phyloP scores from a whole-genome alignment of 2,329 filamentous ascomycete species.

The Trichoderma lentiforme region DNA sequence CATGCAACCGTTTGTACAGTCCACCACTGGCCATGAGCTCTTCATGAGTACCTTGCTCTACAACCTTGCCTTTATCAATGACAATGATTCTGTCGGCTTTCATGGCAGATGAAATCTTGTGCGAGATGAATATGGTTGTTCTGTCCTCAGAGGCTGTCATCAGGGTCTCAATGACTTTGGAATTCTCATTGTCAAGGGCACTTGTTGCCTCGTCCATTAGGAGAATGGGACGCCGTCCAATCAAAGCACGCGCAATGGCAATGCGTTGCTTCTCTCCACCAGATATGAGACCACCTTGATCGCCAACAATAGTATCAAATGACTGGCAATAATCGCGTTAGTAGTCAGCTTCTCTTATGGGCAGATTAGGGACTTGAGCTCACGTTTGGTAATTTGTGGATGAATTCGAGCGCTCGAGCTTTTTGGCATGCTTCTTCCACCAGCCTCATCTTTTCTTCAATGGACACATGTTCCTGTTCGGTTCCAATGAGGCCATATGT shows the following conservation, averaged over 20 bases:
- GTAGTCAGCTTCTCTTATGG: background rate
- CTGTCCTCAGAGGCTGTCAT: background rate
- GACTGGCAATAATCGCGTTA: constrained; percentile 31
- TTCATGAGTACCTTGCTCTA: background rate
- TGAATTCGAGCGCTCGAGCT: constrained; percentile 53
- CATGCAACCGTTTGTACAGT: background rate
- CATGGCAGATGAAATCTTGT: background rate
- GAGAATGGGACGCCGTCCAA: background rate
- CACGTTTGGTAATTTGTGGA: constrained; percentile 43
- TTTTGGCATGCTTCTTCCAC: constrained; percentile 48
- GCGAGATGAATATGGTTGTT: background rate
- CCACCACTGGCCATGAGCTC: background rate
- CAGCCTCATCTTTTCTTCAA: constrained; percentile 42
- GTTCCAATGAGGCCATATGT: constrained; percentile 43
- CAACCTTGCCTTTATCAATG: background rate
- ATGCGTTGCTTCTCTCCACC: constrained; percentile 54
- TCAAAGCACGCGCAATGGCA: background rate
- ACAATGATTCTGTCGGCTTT: background rate
- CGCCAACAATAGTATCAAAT: constrained; percentile 61
- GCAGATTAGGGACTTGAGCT: background rate
- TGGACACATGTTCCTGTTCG: constrained; percentile 34
- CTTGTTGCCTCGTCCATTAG: background rate
- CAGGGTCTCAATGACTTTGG: background rate
- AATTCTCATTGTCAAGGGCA: background rate
- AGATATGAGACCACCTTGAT: constrained; percentile 65